These are phyloP conservation scores for Yamadazyma kitorensis DNA, from an alignment of 805 yeast genomes.

Conservation along the genomic window DNA sequence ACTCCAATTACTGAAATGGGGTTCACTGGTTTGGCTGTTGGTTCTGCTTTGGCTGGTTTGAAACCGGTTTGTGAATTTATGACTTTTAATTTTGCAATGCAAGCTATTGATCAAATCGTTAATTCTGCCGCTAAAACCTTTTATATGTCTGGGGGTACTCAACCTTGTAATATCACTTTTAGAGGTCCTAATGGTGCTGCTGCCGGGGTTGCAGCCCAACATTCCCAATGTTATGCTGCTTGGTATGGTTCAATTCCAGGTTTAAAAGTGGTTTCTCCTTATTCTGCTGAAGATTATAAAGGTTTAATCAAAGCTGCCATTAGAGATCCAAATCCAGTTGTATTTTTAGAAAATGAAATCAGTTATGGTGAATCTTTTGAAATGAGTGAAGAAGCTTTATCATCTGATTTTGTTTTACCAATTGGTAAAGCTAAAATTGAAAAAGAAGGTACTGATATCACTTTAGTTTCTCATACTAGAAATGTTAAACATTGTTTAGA, in stretches of 20 bases:
- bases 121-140: constrained; percentile 98
- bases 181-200: constrained; percentile 99
- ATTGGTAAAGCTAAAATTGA: constrained; percentile 95
- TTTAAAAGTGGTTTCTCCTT: constrained; percentile 93
- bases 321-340: constrained; percentile 98
- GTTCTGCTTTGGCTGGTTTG: constrained; percentile 94
- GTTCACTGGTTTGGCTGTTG: constrained; percentile 90
- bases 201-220: constrained; percentile 99
- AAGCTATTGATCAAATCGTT: constrained; percentile 96
- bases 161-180: constrained; percentile 94
- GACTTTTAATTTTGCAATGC: constrained; percentile 99
- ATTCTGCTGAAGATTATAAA: constrained; percentile 91
- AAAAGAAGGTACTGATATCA: constrained; percentile 85
- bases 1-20: constrained; percentile 99
- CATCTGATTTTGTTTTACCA: constrained; percentile 88
- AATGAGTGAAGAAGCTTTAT: constrained; percentile 82
- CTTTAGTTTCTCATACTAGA: constrained; percentile 90
- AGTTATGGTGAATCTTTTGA: constrained; percentile 90
- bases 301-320: constrained; percentile 95
- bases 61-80: constrained; percentile 97
- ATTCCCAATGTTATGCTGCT: constrained; percentile 94
- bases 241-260: constrained; percentile 99
- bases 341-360: constrained; percentile 93
- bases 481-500: constrained; percentile 80
- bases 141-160: constrained; percentile 99